phyloP scores from a whole-genome alignment of 164 flowering plant species.

The Annona cherimola region DNA sequence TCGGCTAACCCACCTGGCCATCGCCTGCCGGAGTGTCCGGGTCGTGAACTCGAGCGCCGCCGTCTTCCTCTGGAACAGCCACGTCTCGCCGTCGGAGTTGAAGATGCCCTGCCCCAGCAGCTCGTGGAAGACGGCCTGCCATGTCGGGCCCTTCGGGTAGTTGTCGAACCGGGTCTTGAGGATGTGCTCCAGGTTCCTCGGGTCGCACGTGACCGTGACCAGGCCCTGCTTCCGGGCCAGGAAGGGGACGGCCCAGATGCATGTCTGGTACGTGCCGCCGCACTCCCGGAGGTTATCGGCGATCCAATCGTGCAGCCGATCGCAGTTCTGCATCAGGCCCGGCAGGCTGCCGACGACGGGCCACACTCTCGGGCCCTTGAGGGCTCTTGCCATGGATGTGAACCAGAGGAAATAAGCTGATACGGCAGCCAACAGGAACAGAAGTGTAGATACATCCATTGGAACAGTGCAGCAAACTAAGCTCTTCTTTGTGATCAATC shows the following conservation, averaged over 20 bases:
- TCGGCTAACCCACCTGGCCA: constrained; percentile 66
- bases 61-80: constrained; percentile 62
- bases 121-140: constrained; percentile 69
- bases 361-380: constrained; percentile 64
- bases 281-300: constrained; percentile 56
- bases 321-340: constrained; percentile 40
- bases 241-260: constrained; percentile 47
- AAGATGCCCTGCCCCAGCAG: constrained; percentile 62
- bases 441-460: constrained; percentile 36
- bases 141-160: constrained; percentile 66
- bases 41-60: constrained; percentile 66
- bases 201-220: constrained; percentile 74
- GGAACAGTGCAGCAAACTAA: not conserved
- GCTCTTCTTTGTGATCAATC: constrained; percentile 25
- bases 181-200: constrained; percentile 64
- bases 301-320: constrained; percentile 71
- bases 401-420: constrained; percentile 52
- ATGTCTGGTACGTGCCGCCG: constrained; percentile 71
- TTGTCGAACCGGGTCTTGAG: constrained; percentile 54
- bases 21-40: constrained; percentile 63
- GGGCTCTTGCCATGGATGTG: constrained; percentile 23
- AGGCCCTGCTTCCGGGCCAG: constrained; percentile 56
- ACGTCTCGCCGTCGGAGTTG: constrained; percentile 72
- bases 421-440: constrained; percentile 20
- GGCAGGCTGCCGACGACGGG: constrained; percentile 68